phyloP scores from a whole-genome alignment of 2,329 filamentous ascomycete genomes.

The Pseudogymnoascus sp. region DNA sequence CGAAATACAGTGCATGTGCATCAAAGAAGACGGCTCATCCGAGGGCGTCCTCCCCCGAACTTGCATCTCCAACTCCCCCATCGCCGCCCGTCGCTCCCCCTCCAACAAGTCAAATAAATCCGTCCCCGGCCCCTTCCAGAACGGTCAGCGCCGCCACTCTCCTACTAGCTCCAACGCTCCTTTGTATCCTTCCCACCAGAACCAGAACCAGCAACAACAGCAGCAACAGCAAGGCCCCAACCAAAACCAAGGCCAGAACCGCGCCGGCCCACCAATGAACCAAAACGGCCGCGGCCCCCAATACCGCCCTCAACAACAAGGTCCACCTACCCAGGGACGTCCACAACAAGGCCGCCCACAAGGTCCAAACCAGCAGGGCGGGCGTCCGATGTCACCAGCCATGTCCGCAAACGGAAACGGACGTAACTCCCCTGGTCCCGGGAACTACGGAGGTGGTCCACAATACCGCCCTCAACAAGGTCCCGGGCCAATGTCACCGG shows the following conservation, averaged over 20 bases:
- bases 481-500: constrained; percentile 2
- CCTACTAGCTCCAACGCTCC: neutral
- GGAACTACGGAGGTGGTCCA: neutral
- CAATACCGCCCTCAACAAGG: constrained; percentile 14
- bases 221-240: neutral
- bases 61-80: constrained; percentile 82
- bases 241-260: neutral
- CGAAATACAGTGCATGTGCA: constrained; percentile 65
- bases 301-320: neutral
- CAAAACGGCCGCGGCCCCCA: neutral
- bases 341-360: constrained; percentile 24
- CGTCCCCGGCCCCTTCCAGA: neutral
- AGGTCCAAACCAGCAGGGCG: constrained; percentile 18
- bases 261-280: neutral
- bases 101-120: neutral
- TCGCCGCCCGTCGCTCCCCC: constrained; percentile 57
- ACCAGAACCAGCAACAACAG: neutral
- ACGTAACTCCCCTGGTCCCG: neutral
- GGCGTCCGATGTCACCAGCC: constrained; percentile 17
- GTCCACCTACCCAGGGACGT: constrained; percentile 18
- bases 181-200: neutral
- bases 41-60: constrained; percentile 92
- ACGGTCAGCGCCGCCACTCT: constrained; percentile 26
- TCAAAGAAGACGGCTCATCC: constrained; percentile 77
- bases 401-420: constrained; percentile 14